Evolutionary conservation across 2,329 filamentous ascomycete genomes (phyloP).

Genomic region (Fusarium pseudocircinatum): DNA sequence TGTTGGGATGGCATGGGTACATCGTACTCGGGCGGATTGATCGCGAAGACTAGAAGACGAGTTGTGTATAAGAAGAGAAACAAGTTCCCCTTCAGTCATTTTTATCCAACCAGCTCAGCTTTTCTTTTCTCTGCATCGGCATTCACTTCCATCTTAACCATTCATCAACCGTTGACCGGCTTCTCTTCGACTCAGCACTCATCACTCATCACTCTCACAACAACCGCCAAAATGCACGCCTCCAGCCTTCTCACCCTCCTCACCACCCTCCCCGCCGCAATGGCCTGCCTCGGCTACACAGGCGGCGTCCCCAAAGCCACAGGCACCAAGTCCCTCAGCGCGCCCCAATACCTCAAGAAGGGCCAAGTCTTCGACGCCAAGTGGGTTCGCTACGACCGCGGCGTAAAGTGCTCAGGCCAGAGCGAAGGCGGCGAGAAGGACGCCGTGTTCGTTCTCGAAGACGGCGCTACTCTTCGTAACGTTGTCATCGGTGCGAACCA

Average conservation of each 20-base stretch:
- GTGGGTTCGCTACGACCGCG: slow-evolving; percentile 52
- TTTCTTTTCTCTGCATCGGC: neutral
- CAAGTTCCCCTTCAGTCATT: neutral
- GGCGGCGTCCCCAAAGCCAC: slow-evolving; percentile 46
- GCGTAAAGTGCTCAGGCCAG: slow-evolving; percentile 53
- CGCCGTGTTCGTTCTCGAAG: slow-evolving; percentile 53
- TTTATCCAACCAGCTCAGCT: accelerated
- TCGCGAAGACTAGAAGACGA: accelerated
- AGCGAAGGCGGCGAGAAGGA: slow-evolving; percentile 52
- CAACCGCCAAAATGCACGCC: neutral
- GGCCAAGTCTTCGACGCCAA: slow-evolving; percentile 46
- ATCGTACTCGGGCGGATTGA: neutral
- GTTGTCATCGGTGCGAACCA: slow-evolving; percentile 58
- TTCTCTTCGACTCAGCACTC: neutral
- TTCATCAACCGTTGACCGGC: neutral
- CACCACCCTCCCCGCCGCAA: slow-evolving; percentile 43
- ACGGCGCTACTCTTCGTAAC: slow-evolving; percentile 56
- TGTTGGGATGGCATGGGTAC: neutral
- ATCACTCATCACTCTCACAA: no score
- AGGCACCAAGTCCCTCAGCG: slow-evolving; percentile 39
- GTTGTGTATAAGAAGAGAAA: neutral
- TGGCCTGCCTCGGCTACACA: slow-evolving; percentile 43
- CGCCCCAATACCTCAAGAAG: slow-evolving; percentile 44
- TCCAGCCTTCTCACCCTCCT: slow-evolving; percentile 29
- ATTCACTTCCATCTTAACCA: neutral